A percentile compares a stretch with the other conserved stretches of the same genome.
These are phyloP conservation scores for Annulohypoxylon stygium DNA, from an alignment of 495 filamentous ascomycete species.

Conservation along the genomic window DNA sequence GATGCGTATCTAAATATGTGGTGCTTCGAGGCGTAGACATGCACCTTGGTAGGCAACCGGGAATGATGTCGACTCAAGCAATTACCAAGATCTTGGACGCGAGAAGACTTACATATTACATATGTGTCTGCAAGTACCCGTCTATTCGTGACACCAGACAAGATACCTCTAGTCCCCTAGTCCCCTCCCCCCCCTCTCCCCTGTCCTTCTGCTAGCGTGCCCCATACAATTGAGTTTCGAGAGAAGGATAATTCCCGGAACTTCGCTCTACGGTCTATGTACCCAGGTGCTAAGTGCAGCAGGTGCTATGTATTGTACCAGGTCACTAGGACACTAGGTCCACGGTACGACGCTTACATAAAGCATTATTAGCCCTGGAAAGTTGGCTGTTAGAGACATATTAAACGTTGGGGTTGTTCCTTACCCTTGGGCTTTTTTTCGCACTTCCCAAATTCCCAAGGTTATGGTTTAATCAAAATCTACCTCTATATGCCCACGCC, in stretches of 20 bases:
- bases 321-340: not conserved
- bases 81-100: conserved; percentile 36
- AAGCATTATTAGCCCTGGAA: not conserved
- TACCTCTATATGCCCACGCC: not conserved
- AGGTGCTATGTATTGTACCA: too few species aligned
- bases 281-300: too few species aligned
- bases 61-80: conserved; percentile 30
- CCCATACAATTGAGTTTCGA: conserved; percentile 11
- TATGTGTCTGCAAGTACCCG: conserved; percentile 36
- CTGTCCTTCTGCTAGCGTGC: not conserved
- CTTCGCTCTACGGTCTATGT: too few species aligned
- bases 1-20: not conserved
- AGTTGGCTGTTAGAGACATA: conserved; percentile 10
- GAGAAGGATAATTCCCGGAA: conserved; percentile 1
- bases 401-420: conserved; percentile 16
- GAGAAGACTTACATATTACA: not conserved
- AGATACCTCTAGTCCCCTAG: too few species aligned
- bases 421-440: conserved; percentile 7
- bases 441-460: not conserved
- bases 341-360: not conserved
- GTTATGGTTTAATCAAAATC: not conserved
- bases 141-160: conserved; percentile 22
- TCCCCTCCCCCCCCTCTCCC: too few species aligned
- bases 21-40: not conserved
- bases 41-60: not conserved